Base-by-base conservation (phyloP, 805 yeast species). In the Candida quercuum region DNA sequence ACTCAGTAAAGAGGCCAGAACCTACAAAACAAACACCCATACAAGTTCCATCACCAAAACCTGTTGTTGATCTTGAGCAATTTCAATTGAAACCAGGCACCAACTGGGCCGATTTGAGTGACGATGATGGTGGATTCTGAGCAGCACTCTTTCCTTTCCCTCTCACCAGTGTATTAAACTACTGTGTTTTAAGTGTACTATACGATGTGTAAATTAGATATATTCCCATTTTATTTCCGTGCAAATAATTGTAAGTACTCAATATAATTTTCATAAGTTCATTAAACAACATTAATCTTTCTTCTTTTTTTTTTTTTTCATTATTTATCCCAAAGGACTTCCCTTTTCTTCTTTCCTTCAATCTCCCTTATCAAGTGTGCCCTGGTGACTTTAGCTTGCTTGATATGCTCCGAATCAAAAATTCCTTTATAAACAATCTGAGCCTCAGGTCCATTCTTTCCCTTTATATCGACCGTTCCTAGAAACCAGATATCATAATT, bases 341-440 rank as follows among this genome's bases (percentile, higher is more conserved):
- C 39, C 24, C 48, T 41, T 13, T 35, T 43, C 21, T 46, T 46
- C 32, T 47, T 41, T 1, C 56, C 56, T 3, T 44, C 36, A 1
- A 41, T 39, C 2, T 32, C 35, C 23, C 29, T 40, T 13, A 49
- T 42, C 27, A 53, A 33, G 28, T 47, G 46, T 0, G 51, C 51
- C 7, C 43, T 43, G 2, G 27, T 21, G 11, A 54, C 29, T n/a
- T 45, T 43, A 6, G 54, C 57, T 19, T 50, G 53, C n/a, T 49
- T 54, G 15, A 35, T 28, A 38, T 54, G 57, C 16, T 52, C 58
- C 17, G 47, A 39, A 26, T 51, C 56, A 28, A 51, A 52, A 7
- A 46, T 39, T 3, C 58, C 58, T 22, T 43, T 51, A 33, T 46
- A 52, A 1, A 45, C 49, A 6, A 52, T 50, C 22, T 45, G 41